phyloP scores from a whole-genome alignment of 768 basidiomycete genomes.

The Leccinellum luteum region DNA sequence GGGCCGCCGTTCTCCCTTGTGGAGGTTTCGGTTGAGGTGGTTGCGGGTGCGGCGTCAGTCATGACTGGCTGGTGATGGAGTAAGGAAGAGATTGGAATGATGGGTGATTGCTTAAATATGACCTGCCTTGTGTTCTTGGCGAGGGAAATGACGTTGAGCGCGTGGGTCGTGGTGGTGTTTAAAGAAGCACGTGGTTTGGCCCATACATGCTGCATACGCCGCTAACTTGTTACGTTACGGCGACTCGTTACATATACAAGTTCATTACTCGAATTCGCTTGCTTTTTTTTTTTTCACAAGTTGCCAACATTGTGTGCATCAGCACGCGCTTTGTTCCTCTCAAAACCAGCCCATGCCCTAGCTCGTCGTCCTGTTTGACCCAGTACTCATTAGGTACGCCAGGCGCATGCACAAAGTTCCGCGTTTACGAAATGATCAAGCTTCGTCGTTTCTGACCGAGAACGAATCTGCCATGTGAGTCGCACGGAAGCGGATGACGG shows the following conservation, averaged over 20 bases:
- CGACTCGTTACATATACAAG: neutral
- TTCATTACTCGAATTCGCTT: neutral
- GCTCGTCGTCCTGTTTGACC: too few relatives aligned
- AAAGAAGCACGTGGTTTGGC: constrained; percentile 16
- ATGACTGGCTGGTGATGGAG: constrained; percentile 31
- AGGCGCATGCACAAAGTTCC: constrained; percentile 1
- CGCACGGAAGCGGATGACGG: neutral
- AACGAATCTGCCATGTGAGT: neutral
- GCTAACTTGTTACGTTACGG: neutral
- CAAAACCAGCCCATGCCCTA: too few relatives aligned
- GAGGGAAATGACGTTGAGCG: constrained; percentile 13
- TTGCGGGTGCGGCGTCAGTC: constrained; percentile 59
- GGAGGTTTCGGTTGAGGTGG: constrained; percentile 52
- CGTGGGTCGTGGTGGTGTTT: constrained; percentile 18
- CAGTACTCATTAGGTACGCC: too few relatives aligned
- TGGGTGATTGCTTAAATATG: constrained; percentile 27
- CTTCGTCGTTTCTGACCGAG: constrained; percentile 1
- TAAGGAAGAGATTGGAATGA: neutral
- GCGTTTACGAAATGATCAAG: neutral
- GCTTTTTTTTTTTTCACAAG: neutral
- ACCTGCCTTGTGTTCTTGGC: constrained; percentile 29
- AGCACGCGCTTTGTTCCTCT: constrained; percentile 1
- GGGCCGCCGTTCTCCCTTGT: constrained; percentile 38
- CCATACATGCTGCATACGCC: neutral
- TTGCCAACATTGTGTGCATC: constrained; percentile 5